phyloP scores from a whole-genome alignment of 2,329 filamentous ascomycete species.

The Amauroascus verrucosus region DNA sequence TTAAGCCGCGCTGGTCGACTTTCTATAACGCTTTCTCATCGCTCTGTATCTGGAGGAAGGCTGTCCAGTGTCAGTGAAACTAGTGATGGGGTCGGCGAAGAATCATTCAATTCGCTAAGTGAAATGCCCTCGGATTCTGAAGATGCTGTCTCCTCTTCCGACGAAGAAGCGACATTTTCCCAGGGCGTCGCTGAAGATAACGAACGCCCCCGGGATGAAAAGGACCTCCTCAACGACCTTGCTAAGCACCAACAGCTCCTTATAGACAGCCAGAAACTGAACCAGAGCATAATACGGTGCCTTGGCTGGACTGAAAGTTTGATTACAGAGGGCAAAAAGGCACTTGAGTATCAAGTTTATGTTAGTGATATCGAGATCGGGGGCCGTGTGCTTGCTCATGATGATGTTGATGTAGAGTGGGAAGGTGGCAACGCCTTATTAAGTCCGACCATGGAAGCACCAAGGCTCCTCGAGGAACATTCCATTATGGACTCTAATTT shows the following conservation, averaged over 20 bases:
- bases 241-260: conserved; percentile 81
- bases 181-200: conserved; percentile 30
- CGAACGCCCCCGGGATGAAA: conserved; percentile 59
- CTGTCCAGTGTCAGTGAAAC: conserved; percentile 39
- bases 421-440: conserved; percentile 27
- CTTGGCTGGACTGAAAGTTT: conserved; percentile 81
- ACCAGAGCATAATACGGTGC: conserved; percentile 83
- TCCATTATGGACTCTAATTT: background rate
- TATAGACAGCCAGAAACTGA: conserved; percentile 86
- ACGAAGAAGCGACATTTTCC: conserved; percentile 30
- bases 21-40: conserved; percentile 45
- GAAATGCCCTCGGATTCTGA: conserved; percentile 26
- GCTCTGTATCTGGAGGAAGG: conserved; percentile 37
- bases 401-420: conserved; percentile 46
- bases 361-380: conserved; percentile 72
- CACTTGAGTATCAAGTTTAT: conserved; percentile 69
- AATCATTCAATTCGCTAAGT: conserved; percentile 25
- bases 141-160: conserved; percentile 32
- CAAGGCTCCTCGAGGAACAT: background rate
- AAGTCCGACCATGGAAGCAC: conserved; percentile 21
- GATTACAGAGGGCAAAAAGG: conserved; percentile 79
- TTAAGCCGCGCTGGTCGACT: conserved; percentile 71
- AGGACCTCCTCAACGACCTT: conserved; percentile 72
- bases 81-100: conserved; percentile 28
- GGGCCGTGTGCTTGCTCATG: conserved; percentile 62